Evolutionary conservation across 2,329 filamentous ascomycete species (phyloP), one percentile per base, ranked within the genome.

Genomic region (Pyrenochaeta sp.): DNA sequence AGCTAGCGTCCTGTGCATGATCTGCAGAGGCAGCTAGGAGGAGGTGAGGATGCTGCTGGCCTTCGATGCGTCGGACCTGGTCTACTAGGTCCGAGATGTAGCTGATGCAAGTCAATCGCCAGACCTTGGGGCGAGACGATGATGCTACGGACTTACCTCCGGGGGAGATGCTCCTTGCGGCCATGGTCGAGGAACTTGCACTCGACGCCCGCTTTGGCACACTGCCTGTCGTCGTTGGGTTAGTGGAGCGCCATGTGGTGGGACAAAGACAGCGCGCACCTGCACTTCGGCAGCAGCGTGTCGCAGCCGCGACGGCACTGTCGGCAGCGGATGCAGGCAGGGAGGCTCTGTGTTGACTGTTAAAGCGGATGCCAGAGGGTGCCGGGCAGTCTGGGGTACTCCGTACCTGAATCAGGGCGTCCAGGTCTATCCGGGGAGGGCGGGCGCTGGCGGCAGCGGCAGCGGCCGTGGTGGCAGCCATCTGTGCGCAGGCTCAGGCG

Each of bases 261-360:
- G 26, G 29, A 44, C 24, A 23, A 23, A 26, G 34, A 15, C 39
- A 26, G 26, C 19, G 29, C 31, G 29, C 55, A 61, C 63, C 61
- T 59, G 60, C 67, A 71, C 39, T 64, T 67, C 35, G 67, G 67
- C 17, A 71, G 59, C 27, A 62, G 47, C n/a, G 65, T 67, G 50
- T 69, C 65, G 55, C 66, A 69, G 31, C 66, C 66, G 29, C 66
- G 63, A 38, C 67, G 63, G 44, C 65, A 68, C 21, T 70, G 64
- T 22, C 67, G 60, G 51, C 66, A 69, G 41, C 66, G 51, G 42
- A 67, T 67, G 46, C 66, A 70, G 39, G 66, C 66, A 32, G 66
- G 66, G 22, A 69, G 57, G 39, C 54, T 61, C 60, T 63, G 44
- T n/a, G 35, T 27, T 30, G 19, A 35, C 23, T 22, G 46, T 57